phyloP scores from a whole-genome alignment of 176 grass and related monocot genomes.

The Cenchrus fungigraminus region DNA sequence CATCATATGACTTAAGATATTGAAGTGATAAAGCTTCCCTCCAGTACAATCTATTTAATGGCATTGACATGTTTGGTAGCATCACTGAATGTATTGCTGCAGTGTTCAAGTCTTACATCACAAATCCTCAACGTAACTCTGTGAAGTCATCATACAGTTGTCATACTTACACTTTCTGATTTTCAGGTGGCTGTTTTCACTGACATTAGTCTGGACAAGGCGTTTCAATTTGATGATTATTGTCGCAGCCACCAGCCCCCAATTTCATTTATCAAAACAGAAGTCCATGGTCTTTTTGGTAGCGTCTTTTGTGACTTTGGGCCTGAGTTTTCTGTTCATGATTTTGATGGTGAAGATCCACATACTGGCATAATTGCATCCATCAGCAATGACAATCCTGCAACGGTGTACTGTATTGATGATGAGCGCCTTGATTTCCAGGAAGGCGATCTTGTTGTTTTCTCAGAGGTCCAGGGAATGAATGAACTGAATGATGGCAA shows the following conservation, averaged over 20 bases:
- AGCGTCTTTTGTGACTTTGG: constrained; percentile 81
- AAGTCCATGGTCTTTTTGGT: constrained; percentile 81
- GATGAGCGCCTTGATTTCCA: constrained; percentile 71
- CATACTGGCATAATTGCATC: constrained; percentile 72
- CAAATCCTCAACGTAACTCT: constrained; percentile 7
- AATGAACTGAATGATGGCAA: constrained; percentile 83
- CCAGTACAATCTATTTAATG: constrained; percentile 11
- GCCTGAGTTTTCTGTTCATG: constrained; percentile 65
- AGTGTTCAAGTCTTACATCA: neutral
- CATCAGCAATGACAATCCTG: constrained; percentile 67
- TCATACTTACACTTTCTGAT: constrained; percentile 33
- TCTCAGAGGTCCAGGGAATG: constrained; percentile 81
- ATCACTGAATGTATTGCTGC: constrained; percentile 10
- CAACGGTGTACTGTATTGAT: constrained; percentile 56
- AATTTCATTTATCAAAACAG: constrained; percentile 74
- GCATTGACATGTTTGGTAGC: neutral
- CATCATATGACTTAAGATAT: constrained; percentile 8
- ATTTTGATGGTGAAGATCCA: constrained; percentile 67
- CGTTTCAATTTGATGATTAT: constrained; percentile 67
- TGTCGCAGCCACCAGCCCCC: constrained; percentile 66
- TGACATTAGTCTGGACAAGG: constrained; percentile 63
- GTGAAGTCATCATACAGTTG: neutral
- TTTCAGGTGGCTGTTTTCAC: constrained; percentile 80
- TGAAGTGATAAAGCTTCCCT: constrained; percentile 20
- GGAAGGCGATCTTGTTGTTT: constrained; percentile 70